Percentiles rank a stretch among this genome's conserved stretches.
Evolutionary conservation across 2,329 filamentous ascomycete species (phyloP).

Genomic region (Fusarium luffae): DNA sequence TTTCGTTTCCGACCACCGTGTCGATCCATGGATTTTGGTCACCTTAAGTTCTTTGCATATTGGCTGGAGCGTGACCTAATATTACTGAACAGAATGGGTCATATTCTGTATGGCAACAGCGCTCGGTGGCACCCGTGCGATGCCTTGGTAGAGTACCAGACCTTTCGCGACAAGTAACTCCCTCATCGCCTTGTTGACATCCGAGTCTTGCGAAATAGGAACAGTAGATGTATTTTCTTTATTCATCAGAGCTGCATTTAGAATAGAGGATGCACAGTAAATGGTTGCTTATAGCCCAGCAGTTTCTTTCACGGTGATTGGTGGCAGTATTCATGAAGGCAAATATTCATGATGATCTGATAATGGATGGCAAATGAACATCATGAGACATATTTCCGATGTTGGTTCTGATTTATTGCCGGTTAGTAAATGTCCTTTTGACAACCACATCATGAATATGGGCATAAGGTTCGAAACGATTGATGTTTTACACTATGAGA

Average conservation of each 20-base stretch:
- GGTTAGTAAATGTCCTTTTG: neutral
- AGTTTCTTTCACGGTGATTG: neutral
- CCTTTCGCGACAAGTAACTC: conserved; percentile 17
- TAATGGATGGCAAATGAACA: neutral
- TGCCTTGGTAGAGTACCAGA: conserved; percentile 1
- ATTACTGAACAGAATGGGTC: neutral
- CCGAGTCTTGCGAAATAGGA: neutral
- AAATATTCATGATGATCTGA: neutral
- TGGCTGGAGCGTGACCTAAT: neutral
- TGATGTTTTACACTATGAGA: neutral
- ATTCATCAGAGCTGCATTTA: neutral
- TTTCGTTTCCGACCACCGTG: neutral
- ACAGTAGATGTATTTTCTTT: neutral
- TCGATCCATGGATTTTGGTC: neutral
- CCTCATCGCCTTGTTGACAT: conserved; percentile 1
- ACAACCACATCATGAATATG: neutral
- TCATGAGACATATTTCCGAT: neutral
- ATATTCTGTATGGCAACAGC: neutral
- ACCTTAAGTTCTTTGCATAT: neutral
- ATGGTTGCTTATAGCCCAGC: too few species aligned
- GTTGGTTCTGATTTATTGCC: neutral
- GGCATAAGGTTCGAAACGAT: neutral
- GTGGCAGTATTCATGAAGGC: neutral
- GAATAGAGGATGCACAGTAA: neutral
- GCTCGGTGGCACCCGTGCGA: neutral